phyloP scores from a whole-genome alignment of 2,329 filamentous ascomycete species.

The Cyanodermella asteris region DNA sequence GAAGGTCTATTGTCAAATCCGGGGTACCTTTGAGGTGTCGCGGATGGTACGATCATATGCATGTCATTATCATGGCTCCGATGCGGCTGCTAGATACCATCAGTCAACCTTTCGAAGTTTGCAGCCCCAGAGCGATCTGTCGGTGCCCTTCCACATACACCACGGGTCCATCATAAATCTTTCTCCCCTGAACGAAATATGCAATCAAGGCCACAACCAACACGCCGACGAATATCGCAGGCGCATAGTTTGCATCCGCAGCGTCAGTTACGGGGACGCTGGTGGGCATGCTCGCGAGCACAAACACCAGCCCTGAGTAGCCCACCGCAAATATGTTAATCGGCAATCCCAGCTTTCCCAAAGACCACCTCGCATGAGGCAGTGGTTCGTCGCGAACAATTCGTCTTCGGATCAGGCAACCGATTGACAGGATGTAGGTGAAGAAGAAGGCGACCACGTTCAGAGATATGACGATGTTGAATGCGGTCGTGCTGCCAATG shows the following conservation, averaged over 20 bases:
- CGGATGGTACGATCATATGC: no score
- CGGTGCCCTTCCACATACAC: conserved; percentile 9
- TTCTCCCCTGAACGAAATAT: conserved; percentile 10
- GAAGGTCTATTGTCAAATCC: no score
- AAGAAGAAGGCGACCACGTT: conserved; percentile 17
- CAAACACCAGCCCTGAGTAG: conserved; percentile 10
- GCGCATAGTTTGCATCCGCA: conserved; percentile 12
- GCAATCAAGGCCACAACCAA: conserved; percentile 11
- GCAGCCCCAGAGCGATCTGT: background rate
- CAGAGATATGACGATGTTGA: conserved; percentile 21
- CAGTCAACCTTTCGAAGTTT: no score
- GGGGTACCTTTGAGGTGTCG: no score
- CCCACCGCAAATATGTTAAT: conserved; percentile 17
- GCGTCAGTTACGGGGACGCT: conserved; percentile 8
- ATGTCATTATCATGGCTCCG: no score
- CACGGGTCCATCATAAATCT: conserved; percentile 14
- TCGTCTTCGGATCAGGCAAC: conserved; percentile 16
- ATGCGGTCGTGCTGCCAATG: conserved; percentile 16
- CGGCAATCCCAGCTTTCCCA: conserved; percentile 17
- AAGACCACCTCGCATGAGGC: conserved; percentile 16
- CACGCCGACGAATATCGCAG: conserved; percentile 11
- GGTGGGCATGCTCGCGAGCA: conserved; percentile 11
- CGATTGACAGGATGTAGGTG: conserved; percentile 18
- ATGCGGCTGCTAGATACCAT: no score
- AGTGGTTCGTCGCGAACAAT: conserved; percentile 13